Evolutionary conservation across 306 rosid species (phyloP).

Genomic region (Chamaecrista fasciculata): DNA sequence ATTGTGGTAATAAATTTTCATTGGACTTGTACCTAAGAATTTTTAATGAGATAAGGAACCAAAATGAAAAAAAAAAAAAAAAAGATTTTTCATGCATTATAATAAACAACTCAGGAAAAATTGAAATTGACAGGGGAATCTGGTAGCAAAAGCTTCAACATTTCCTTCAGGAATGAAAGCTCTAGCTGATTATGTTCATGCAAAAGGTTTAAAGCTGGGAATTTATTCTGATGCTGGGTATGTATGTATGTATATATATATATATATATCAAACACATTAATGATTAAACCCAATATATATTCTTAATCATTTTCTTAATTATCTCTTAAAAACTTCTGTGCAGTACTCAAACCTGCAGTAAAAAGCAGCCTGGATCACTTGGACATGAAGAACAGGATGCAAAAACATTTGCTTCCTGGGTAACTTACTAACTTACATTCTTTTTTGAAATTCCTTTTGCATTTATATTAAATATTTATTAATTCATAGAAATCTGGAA

Average conservation of each 20-base stretch:
- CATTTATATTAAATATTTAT: background rate
- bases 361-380: slow-evolving; percentile 65
- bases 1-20: no score
- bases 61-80: no score
- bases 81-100: no score
- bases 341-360: slow-evolving; percentile 58
- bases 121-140: slow-evolving; percentile 65
- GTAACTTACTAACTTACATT: slow-evolving; percentile 36
- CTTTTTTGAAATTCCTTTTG: background rate
- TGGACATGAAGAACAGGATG: slow-evolving; percentile 62
- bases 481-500: background rate
- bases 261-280: background rate
- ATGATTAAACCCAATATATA: background rate
- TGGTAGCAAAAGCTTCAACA: slow-evolving; percentile 49
- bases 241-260: no score
- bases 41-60: no score
- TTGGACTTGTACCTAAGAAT: no score
- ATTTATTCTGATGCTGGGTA: slow-evolving; percentile 75
- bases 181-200: slow-evolving; percentile 60
- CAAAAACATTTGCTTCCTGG: slow-evolving; percentile 70
- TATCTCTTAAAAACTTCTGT: background rate
- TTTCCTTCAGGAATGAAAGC: slow-evolving; percentile 71
- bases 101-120: no score
- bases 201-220: slow-evolving; percentile 60
- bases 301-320: background rate